These are phyloP conservation scores for Cercospora sojina DNA, from an alignment of 2,329 filamentous ascomycete genomes.

Conservation along the genomic window DNA sequence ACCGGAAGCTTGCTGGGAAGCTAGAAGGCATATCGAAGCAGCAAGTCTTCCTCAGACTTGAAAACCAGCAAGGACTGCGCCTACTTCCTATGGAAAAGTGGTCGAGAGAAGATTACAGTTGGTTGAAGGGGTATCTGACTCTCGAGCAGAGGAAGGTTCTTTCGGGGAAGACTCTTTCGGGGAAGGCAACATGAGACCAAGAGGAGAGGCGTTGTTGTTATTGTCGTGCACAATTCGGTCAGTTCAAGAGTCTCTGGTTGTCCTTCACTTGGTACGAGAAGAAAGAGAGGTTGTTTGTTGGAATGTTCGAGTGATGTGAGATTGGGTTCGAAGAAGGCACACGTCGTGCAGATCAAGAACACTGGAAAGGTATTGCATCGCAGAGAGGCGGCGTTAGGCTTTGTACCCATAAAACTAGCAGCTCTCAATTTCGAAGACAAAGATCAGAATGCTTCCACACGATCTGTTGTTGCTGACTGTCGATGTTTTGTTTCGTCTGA, in stretches of 20 bases:
- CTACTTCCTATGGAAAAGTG: not conserved
- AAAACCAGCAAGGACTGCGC: not conserved
- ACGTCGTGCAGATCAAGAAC: not conserved
- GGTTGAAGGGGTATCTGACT: slow-evolving; percentile 1
- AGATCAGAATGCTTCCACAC: no score
- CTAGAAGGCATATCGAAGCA: slow-evolving; percentile 3
- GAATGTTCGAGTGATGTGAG: not conserved
- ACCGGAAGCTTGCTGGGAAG: not conserved
- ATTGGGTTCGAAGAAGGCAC: not conserved
- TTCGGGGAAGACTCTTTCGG: slow-evolving; percentile 3
- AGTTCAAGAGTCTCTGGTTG: not conserved
- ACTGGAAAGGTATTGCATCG: not conserved
- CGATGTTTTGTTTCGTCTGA: not conserved
- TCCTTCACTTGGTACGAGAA: not conserved
- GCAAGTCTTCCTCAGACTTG: slow-evolving; percentile 2
- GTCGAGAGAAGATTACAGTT: not conserved
- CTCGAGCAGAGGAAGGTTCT: not conserved
- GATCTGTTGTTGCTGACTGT: not conserved
- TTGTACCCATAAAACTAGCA: not conserved
- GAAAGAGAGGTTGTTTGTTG: not conserved
- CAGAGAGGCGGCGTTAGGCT: not conserved
- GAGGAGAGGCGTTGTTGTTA: not conserved
- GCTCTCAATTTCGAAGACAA: no score
- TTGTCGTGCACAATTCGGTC: not conserved
- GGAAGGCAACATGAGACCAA: not conserved